Base-by-base conservation (phyloP, 1,284 basidiomycete species). In the Apiotrichum mycotoxinovorans region DNA sequence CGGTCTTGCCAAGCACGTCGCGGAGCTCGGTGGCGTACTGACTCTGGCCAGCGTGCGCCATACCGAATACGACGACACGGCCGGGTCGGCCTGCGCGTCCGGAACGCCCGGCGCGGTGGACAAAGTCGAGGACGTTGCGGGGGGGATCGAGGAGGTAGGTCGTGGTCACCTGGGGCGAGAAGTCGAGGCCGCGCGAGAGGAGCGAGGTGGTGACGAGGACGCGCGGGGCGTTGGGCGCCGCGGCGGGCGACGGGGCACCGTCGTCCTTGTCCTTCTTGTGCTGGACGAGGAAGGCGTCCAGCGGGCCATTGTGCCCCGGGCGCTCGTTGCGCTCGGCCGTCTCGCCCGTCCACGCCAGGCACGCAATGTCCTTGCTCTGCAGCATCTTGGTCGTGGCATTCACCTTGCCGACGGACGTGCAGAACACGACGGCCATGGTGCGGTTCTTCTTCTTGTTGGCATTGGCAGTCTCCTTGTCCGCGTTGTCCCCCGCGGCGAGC, bases 181-280 rank as follows among this genome's bases (percentile, higher is more conserved):
- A 95, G 72, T 95, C 92, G 12, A 95, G 81, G 3, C 91, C 92
- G 18, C 92, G 84, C n/a, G 90, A 91, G 30, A 95, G 85, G 23
- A 95, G 80, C 12, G 91, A 93, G 0, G 91, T 95, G 25, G 91
- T 93, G 56, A 94, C 82, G 65, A 95, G 80, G 27, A 93, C 85
- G 56, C 86, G 82, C 1, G 63, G 60, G 27, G 38, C n/a, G 35
- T 35, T 33, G 5, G 14, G 34, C 20, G 20, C 27, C n/a, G 23
- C 20, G 10, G 20, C 30, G 15, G 46, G 22, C 2, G 18, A 4
- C 2, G 42, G 26, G 26, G 20, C 14, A 5, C 23, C 45, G 10
- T 26, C 25, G n/a, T 44, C 49, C 23, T 35, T 42, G 9, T 15
- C 41, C 23, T 47, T 33, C 42, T 48, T 47, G 52, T 56, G 54